Evolutionary conservation across 176 grass and related monocot species (phyloP), one percentile per base, ranked within the genome.

Genomic region (Carex pumila): DNA sequence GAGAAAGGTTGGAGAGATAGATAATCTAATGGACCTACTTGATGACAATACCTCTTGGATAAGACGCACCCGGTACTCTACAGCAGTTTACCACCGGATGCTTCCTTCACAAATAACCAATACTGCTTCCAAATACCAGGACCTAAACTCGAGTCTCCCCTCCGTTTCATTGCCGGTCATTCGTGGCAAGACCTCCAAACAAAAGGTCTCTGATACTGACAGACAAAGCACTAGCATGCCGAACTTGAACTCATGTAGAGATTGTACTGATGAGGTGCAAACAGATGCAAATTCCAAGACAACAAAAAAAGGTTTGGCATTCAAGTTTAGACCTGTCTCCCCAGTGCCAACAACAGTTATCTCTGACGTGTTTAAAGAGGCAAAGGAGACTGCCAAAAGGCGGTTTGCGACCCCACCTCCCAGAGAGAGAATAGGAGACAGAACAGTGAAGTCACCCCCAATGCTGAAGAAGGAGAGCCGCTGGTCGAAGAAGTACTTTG

Each of bases 31-130:
- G 61, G 79, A 79, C 58, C 94, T 90, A 91, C 86, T 93, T 29
- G 91, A 95, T 37, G 88, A 95, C 52, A 84, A 85, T 25, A 89
- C 65, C 85, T 99, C 97, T 71, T 99, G 93, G 97, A 79, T 99
- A 59, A 89, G 76, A 81, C 92, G 93, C 29, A 84, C 93, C n/a
- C 89, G 88, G 49, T 99, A 90, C 85, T 90, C 97, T 12, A 89
- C 90, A 66, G 85, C 97, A 11, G 86, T 94, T 83, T 92, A 90
- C 41, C 82, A 89, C 91, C 60, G 78, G 88, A 58, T 85, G 71
- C 21, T 93, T 87, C 84, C 45, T 86, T 73, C 83, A 81, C 81
- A 83, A 87, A 83, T 91, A 89, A 85, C 63, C 43, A 83, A 84
- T 72, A 69, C 60, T 15, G 85, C 76, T 49, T 86, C 81, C 1